Base-by-base conservation (phyloP, 768 basidiomycete genomes). In the Phlebiopsis gigantea region DNA sequence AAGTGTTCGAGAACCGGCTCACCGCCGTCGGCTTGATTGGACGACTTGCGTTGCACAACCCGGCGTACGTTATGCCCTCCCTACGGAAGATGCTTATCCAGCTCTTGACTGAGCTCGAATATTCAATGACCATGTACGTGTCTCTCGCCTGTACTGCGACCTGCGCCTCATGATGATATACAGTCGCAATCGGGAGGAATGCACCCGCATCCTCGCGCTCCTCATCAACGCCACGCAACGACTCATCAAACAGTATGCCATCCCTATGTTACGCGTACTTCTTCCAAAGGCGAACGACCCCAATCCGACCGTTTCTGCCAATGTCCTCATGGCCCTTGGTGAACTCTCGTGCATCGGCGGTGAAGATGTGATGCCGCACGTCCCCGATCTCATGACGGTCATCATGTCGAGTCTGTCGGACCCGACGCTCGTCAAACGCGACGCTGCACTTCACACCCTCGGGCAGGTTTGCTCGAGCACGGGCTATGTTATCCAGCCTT, bases 1-100 rank as follows among this genome's bases (percentile, higher is more conserved):
- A 98, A 67, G 87, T 89, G 6, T 98, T 95, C 71, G 88, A 89
- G 48, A 97, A 97, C 67, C 85, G 97, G 21, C 84, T 93, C 25
- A 84, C 87, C n/a, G 95, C 95, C 2, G 91, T 98, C 52, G 73
- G 74, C 21, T 79, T 98, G 60, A 98, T 99, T 57, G 97, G 97
- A 0, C 85, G 97, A 25, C 81, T 99, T 24, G 92, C 95, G 2
- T 84, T 85, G 63, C 91, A 96, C 71, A 99, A 99, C 66, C 97
- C 97, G 0, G 97, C 97, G 15, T 97, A 98, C 74, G 94, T 99
- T 19, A 98, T 99, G 89, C 96, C 97, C 8, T 93, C 93, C 3
- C 76, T 99, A 22, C 82, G 97, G 46, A 98, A 98, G 71, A 87
- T 94, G 1, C 77, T 99, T 57, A 97, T 98, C 55, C 96, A 98